phyloP scores from a whole-genome alignment of 176 grass and related monocot genomes.

The Phyllostachys edulis region DNA sequence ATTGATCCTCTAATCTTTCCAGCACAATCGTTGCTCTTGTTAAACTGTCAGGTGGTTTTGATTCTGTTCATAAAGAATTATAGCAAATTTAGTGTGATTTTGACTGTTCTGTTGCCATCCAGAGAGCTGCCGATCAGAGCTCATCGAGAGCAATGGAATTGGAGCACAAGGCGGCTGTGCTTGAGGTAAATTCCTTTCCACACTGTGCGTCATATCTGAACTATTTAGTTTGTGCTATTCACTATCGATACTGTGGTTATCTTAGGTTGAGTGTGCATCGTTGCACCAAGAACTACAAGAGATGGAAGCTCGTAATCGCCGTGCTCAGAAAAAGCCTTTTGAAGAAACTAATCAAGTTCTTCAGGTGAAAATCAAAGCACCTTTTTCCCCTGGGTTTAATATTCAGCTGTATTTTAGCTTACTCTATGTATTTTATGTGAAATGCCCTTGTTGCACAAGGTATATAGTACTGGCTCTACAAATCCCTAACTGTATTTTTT shows the following conservation, averaged over 20 bases:
- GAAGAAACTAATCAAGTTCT: constrained; percentile 97
- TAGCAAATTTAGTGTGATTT: constrained; percentile 5
- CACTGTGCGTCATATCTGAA: constrained; percentile 5
- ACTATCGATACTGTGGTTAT: constrained; percentile 33
- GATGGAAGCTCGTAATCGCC: constrained; percentile 79
- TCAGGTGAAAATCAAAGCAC: constrained; percentile 57
- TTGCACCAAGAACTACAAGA: constrained; percentile 94
- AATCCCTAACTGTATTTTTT: not conserved
- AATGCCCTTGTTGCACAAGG: not conserved
- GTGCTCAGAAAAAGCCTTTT: constrained; percentile 84
- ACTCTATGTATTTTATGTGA: constrained; percentile 7
- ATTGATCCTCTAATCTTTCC: constrained; percentile 19
- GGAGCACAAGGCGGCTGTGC: constrained; percentile 93
- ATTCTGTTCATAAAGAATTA: not conserved
- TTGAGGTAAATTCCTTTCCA: constrained; percentile 59
- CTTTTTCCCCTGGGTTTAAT: constrained; percentile 11
- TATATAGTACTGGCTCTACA: not conserved
- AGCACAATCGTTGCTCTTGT: not conserved
- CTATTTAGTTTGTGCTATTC: constrained; percentile 21
- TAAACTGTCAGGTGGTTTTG: not conserved
- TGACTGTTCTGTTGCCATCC: constrained; percentile 32
- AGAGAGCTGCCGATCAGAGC: constrained; percentile 98
- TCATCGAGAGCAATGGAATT: constrained; percentile 82
- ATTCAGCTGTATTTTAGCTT: not conserved
- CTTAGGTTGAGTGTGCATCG: constrained; percentile 81